These are phyloP conservation scores for Sanghuangporus sanghuang DNA, from an alignment of 1,284 basidiomycete species.

Conservation along the genomic window DNA sequence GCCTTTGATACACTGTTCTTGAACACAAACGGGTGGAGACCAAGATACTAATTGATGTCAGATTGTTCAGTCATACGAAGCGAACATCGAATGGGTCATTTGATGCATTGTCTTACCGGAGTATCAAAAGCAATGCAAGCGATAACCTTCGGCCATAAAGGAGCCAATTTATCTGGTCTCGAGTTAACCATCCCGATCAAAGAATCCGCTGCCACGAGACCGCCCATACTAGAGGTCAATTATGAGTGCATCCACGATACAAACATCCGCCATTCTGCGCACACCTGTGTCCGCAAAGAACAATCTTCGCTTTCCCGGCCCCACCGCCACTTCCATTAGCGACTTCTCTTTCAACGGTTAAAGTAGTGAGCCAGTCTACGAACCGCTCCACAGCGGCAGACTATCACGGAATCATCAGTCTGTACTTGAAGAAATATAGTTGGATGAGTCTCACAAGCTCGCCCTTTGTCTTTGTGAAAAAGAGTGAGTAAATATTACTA, in stretches of 20 bases:
- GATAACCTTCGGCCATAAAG: conserved; percentile 80
- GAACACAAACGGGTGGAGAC: conserved; percentile 82
- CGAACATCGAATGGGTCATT: conserved; percentile 2
- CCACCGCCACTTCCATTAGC: conserved; percentile 60
- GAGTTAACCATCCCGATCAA: conserved; percentile 67
- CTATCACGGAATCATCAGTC: conserved; percentile 34
- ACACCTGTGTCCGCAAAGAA: conserved; percentile 89
- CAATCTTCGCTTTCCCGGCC: conserved; percentile 74
- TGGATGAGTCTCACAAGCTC: conserved; percentile 58
- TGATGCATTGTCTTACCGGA: conserved; percentile 52
- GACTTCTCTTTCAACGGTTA: conserved; percentile 77
- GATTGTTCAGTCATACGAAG: conserved; percentile 10
- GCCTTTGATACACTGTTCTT: conserved; percentile 82
- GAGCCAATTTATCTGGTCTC: conserved; percentile 54
- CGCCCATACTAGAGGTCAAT: conserved; percentile 69
- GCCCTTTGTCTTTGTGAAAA: conserved; percentile 63
- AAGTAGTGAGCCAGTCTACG: conserved; percentile 82
- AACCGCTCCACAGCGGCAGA: conserved; percentile 77
- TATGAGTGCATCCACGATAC: neutral
- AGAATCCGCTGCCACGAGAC: conserved; percentile 82
- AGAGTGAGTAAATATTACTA: neutral
- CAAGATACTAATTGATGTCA: conserved; percentile 58
- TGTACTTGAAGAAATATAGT: neutral
- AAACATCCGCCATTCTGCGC: conserved; percentile 16
- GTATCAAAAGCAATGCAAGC: conserved; percentile 88